Percentiles rank a stretch among this genome's conserved stretches.
These are phyloP conservation scores for Nannochloropsis salina DNA, from an alignment of 108 stramenopile genomes.

Conservation along the genomic window DNA sequence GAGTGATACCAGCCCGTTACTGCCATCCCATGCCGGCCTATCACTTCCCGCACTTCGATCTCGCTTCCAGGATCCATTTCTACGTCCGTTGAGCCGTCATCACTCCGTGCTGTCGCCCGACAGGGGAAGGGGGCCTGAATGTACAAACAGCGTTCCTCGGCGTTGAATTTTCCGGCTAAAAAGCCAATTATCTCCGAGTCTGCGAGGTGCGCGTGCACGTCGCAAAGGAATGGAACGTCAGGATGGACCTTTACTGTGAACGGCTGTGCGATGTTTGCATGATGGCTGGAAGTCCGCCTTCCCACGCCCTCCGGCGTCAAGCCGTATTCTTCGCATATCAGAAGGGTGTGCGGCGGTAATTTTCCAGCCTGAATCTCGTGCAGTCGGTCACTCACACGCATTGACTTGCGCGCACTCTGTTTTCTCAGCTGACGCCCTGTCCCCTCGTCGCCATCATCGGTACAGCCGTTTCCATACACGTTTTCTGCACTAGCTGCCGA, in stretches of 20 bases:
- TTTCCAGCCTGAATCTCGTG: neutral
- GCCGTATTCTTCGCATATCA: slow-evolving; percentile 20
- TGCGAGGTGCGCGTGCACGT: slow-evolving; percentile 62
- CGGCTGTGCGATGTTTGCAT: neutral
- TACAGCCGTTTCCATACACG: neutral
- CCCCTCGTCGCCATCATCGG: neutral
- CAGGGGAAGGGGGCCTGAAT: slow-evolving; percentile 62
- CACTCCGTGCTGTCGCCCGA: slow-evolving; percentile 46
- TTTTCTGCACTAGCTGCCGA: neutral
- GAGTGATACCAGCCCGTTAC: slow-evolving; percentile 64
- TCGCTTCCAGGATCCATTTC: slow-evolving; percentile 65
- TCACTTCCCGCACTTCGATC: slow-evolving; percentile 54
- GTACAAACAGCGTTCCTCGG: slow-evolving; percentile 49
- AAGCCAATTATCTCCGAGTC: slow-evolving; percentile 63
- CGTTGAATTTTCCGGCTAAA: slow-evolving; percentile 57
- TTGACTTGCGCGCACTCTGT: neutral
- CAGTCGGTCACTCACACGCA: slow-evolving; percentile 15
- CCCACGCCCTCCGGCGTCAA: slow-evolving; percentile 7
- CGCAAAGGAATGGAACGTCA: slow-evolving; percentile 54
- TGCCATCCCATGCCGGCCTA: slow-evolving; percentile 47
- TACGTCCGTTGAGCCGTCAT: slow-evolving; percentile 60
- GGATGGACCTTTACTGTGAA: slow-evolving; percentile 44
- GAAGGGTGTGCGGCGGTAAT: neutral
- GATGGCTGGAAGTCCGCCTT: neutral
- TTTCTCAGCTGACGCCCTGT: neutral